Evolutionary conservation across 1,139 yeast genomes (phyloP).

Genomic region (Suhomyces anneliseae): DNA sequence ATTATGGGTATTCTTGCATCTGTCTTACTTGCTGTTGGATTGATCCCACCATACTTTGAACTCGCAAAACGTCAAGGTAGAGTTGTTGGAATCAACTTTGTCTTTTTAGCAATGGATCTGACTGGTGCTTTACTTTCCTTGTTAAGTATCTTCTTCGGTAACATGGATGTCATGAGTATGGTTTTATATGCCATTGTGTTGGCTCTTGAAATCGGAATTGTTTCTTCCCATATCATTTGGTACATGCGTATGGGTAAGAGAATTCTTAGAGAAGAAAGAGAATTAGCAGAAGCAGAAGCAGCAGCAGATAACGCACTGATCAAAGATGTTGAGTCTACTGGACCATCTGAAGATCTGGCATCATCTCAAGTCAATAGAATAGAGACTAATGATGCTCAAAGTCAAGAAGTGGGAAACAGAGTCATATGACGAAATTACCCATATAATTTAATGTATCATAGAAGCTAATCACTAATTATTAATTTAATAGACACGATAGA

Average conservation of each 20-base stretch:
- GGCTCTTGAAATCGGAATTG: slow-evolving; percentile 74
- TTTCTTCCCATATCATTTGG: slow-evolving; percentile 71
- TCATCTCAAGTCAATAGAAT: no score
- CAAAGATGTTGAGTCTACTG: background rate
- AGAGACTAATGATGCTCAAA: no score
- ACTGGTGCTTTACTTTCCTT: slow-evolving; percentile 79
- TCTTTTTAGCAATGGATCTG: slow-evolving; percentile 76
- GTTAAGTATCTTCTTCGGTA: slow-evolving; percentile 61
- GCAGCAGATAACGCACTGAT: background rate
- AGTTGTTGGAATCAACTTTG: slow-evolving; percentile 84
- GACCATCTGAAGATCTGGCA: background rate
- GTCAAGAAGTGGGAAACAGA: no score
- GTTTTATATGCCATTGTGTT: slow-evolving; percentile 72
- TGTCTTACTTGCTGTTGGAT: slow-evolving; percentile 69
- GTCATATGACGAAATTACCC: no score
- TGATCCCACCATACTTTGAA: slow-evolving; percentile 88
- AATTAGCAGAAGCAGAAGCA: slow-evolving; percentile 1
- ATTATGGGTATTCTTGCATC: slow-evolving; percentile 81
- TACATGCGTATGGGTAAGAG: slow-evolving; percentile 48
- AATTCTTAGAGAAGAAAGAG: slow-evolving; percentile 27
- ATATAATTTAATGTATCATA: no score
- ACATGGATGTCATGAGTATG: slow-evolving; percentile 74
- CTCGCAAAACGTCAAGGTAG: slow-evolving; percentile 74
- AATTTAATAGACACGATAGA: background rate
- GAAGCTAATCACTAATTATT: no score